Conservation (phyloP, 164 flowering plant species). For the Paratinospora sagittata region DNA sequence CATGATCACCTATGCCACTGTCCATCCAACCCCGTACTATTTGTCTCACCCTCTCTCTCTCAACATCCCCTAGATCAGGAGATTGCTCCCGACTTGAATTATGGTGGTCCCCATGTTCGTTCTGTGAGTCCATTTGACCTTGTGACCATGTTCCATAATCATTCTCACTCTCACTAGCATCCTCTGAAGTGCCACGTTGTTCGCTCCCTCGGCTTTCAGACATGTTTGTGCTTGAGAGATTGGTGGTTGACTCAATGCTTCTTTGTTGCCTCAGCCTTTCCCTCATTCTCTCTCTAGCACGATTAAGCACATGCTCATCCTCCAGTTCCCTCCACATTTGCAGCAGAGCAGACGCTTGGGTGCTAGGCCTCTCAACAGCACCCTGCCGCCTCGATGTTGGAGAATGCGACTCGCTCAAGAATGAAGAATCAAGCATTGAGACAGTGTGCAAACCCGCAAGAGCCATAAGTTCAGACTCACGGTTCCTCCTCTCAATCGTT, state of each 20-base stretch:
- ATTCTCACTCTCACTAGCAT: constrained; percentile 79
- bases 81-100: constrained; percentile 85
- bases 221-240: constrained; percentile 38
- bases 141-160: constrained; percentile 74
- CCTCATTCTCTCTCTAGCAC: constrained; percentile 70
- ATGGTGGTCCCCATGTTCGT: constrained; percentile 42
- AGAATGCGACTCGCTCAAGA: constrained; percentile 80
- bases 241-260: constrained; percentile 46
- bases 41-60: constrained; percentile 79
- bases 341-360: constrained; percentile 74
- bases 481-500: constrained; percentile 87
- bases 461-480: constrained; percentile 92
- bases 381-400: constrained; percentile 73
- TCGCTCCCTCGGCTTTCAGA: constrained; percentile 54
- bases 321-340: constrained; percentile 99
- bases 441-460: constrained; percentile 85
- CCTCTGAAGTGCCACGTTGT: constrained; percentile 50
- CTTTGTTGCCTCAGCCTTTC: constrained; percentile 65
- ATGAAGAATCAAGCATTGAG: constrained; percentile 62
- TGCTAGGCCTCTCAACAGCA: constrained; percentile 65
- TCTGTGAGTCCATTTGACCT: constrained; percentile 47
- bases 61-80: constrained; percentile 89
- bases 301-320: constrained; percentile 73
- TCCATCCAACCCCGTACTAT: constrained; percentile 77
- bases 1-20: constrained; percentile 37